phyloP scores from a whole-genome alignment of 768 basidiomycete genomes.

The Lentinus brumalis region DNA sequence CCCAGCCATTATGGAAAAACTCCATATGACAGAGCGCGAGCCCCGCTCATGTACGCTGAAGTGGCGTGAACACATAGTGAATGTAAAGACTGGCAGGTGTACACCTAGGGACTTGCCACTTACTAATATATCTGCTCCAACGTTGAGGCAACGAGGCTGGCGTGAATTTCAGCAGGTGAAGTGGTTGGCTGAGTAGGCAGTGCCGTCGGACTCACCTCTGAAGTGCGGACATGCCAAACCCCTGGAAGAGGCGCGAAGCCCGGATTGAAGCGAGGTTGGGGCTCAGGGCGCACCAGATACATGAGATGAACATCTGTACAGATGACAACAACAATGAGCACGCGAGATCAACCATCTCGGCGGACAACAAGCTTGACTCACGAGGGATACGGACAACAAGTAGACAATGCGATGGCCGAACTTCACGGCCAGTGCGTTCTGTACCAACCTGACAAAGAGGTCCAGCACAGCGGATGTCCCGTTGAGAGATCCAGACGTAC shows the following conservation, averaged over 20 bases:
- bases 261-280: conserved; percentile 44
- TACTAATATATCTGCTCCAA: conserved; percentile 48
- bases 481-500: conserved; percentile 22
- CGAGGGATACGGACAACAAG: conserved; percentile 41
- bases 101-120: background rate
- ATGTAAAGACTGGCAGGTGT: too few species aligned
- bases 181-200: background rate
- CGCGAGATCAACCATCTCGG: background rate
- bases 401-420: conserved; percentile 50
- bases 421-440: conserved; percentile 44
- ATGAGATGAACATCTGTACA: conserved; percentile 44
- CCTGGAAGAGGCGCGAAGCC: conserved; percentile 47
- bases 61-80: background rate
- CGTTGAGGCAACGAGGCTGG: conserved; percentile 42
- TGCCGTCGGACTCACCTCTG: conserved; percentile 33
- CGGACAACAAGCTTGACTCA: conserved; percentile 16
- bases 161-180: background rate
- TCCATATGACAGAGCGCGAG: conserved; percentile 46
- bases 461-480: background rate
- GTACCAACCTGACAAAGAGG: conserved; percentile 34
- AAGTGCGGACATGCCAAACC: conserved; percentile 46
- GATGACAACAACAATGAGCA: too few species aligned
- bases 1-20: conserved; percentile 45
- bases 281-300: conserved; percentile 47
- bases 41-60: conserved; percentile 46